These are phyloP conservation scores for Aspergillus sp. DNA, from an alignment of 2,329 filamentous ascomycete genomes.

Conservation along the genomic window DNA sequence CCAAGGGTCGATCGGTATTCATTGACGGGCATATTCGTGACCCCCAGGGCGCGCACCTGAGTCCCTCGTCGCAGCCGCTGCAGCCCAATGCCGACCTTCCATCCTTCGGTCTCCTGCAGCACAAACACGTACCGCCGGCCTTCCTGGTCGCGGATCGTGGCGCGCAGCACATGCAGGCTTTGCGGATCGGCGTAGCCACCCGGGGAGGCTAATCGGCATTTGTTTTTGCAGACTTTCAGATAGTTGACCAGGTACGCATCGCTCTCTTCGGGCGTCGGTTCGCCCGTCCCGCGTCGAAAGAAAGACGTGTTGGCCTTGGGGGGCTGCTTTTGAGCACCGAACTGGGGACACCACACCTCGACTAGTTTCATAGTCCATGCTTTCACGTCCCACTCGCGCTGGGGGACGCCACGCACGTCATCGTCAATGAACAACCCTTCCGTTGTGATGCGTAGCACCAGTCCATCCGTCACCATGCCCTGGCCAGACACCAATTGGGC, in stretches of 20 bases:
- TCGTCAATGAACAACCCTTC: slow-evolving; percentile 97
- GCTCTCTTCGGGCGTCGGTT: slow-evolving; percentile 62
- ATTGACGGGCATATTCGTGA: slow-evolving; percentile 32
- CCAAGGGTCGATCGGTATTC: slow-evolving; percentile 20
- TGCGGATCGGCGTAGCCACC: slow-evolving; percentile 42
- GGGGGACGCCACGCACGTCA: slow-evolving; percentile 84
- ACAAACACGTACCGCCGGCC: slow-evolving; percentile 63
- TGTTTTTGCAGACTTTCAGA: slow-evolving; percentile 63
- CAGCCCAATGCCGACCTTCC: slow-evolving; percentile 62
- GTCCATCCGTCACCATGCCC: slow-evolving; percentile 82
- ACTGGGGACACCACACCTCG: slow-evolving; percentile 78
- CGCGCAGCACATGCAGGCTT: slow-evolving; percentile 56
- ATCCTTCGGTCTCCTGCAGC: slow-evolving; percentile 57
- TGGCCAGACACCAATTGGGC: slow-evolving; percentile 84
- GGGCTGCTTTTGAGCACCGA: slow-evolving; percentile 43
- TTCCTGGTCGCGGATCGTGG: slow-evolving; percentile 58
- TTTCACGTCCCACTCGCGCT: slow-evolving; percentile 98
- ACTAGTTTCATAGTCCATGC: slow-evolving; percentile 93
- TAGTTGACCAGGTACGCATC: slow-evolving; percentile 64
- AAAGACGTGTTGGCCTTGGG: slow-evolving; percentile 32
- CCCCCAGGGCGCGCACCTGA: slow-evolving; percentile 55
- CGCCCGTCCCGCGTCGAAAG: slow-evolving; percentile 49
- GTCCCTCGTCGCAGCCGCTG: slow-evolving; percentile 56
- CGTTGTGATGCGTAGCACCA: slow-evolving; percentile 87
- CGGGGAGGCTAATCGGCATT: slow-evolving; percentile 53